These are phyloP conservation scores for Nicotiana attenuata DNA, from an alignment of 257 asterid species.

Conservation along the genomic window DNA sequence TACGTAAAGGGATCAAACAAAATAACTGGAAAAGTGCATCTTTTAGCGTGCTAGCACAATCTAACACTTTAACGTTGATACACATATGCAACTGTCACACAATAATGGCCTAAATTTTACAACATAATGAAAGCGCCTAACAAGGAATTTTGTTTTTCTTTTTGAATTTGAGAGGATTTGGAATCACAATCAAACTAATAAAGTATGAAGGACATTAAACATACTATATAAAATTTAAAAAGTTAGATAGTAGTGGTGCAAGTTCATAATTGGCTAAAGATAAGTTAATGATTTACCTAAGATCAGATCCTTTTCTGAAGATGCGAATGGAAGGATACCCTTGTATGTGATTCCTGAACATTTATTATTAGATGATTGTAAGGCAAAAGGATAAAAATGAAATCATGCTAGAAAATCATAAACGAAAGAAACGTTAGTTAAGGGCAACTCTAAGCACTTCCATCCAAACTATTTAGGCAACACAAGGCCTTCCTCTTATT, in stretches of 20 bases:
- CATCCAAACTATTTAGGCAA: neutral
- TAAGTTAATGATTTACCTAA: constrained; percentile 41
- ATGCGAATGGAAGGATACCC: constrained; percentile 96
- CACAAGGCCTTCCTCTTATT: neutral
- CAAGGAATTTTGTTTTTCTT: neutral
- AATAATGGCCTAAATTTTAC: neutral
- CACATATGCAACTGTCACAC: neutral
- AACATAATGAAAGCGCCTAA: neutral
- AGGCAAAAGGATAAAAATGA: constrained; percentile 12
- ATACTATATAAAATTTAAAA: neutral
- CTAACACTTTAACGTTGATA: neutral
- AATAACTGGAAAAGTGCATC: neutral
- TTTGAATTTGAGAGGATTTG: neutral
- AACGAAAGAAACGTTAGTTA: neutral
- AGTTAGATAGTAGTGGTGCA: neutral
- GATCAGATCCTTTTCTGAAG: constrained; percentile 84
- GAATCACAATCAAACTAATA: neutral
- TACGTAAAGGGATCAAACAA: neutral
- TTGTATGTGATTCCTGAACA: constrained; percentile 85
- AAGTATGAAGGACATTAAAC: neutral
- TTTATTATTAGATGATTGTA: constrained; percentile 14
- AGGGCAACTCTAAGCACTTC: neutral
- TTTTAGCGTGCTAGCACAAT: neutral
- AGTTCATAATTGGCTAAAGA: neutral
- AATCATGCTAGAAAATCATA: constrained; percentile 13